Evolutionary conservation across 2,329 filamentous ascomycete species (phyloP).

Genomic region (Ophiocordyceps polyrhachis-furcata): DNA sequence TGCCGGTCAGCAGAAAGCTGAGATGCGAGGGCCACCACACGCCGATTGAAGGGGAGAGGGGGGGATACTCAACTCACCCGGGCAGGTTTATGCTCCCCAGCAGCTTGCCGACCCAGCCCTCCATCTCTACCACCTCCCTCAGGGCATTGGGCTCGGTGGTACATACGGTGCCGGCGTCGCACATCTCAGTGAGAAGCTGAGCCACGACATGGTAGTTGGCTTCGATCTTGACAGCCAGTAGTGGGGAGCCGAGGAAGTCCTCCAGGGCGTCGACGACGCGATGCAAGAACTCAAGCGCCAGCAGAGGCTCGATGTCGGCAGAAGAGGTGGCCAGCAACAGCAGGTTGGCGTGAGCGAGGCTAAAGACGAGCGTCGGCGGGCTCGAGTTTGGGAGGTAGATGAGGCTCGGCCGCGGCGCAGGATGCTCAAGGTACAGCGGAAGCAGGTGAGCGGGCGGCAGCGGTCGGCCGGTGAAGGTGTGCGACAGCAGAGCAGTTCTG

Average conservation of each 20-base stretch:
- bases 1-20: neutral
- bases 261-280: conserved; percentile 82
- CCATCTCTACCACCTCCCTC: conserved; percentile 78
- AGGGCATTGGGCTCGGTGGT: conserved; percentile 89
- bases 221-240: conserved; percentile 75
- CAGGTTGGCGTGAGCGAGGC: conserved; percentile 68
- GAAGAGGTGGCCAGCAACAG: conserved; percentile 75
- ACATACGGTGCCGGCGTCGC: conserved; percentile 73
- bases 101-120: conserved; percentile 75
- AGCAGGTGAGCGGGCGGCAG: conserved; percentile 59
- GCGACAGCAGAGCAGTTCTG: conserved; percentile 71
- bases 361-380: conserved; percentile 79
- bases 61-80: conserved; percentile 26
- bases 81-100: conserved; percentile 75
- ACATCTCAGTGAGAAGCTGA: conserved; percentile 88
- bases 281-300: conserved; percentile 87
- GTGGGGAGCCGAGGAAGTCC: conserved; percentile 77
- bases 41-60: no score
- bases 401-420: conserved; percentile 63
- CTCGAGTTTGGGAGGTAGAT: conserved; percentile 68
- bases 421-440: conserved; percentile 71
- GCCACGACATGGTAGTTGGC: conserved; percentile 83
- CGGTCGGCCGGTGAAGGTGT: conserved; percentile 70
- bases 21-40: no score
- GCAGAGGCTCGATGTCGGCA: conserved; percentile 69